Base-by-base conservation (phyloP, 345 rosid species). In the Populus deltoides region DNA sequence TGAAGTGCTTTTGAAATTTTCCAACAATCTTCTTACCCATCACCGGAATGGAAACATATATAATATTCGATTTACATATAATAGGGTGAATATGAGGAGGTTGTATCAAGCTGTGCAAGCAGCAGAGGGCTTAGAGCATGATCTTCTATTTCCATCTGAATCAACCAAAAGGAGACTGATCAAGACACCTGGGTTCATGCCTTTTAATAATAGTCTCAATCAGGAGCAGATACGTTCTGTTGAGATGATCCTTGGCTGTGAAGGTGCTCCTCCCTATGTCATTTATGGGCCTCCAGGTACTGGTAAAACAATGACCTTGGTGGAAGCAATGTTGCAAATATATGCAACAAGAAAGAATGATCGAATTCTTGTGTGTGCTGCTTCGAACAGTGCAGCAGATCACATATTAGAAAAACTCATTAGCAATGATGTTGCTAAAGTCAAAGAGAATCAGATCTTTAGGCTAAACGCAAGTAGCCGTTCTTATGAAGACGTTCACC, bases 231-330 rank as follows among this genome's bases (percentile, higher is more conserved):
- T 78, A 75, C 82, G 74, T 77, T 85, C 95, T 29, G 81, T 92
- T 65, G 87, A 91, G 81, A 91, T 88, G 95, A 86, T 94, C 79
- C 87, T 91, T 68, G 88, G 92, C 61, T 90, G 93, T 83, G 85
- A 81, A 85, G 97, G 97, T 79, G 93, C 89, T 75, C 93, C 97
- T 15, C 97, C 98, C 15, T 94, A 87, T 82, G 81, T 92, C 75
- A 91, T 94, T 77, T 87, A 90, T 73, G 98, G 98, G 66, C 98
- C 98, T n/a, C 98, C 98, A 16, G 98, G 98, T 70, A 94, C 98
- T 5, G 98, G 98, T 43, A 94, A 94, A 86, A 94, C 98, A 66
- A 86, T 86, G 92, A 92, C 94, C 17, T 4, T 94, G 72, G 96
- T 89, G 74, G 97, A 91, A 85, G 93, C 93, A 7, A 87, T 94